Evolutionary conservation across 371 early-diverging fungal species (phyloP).

Genomic region (Funneliformis caledonium): DNA sequence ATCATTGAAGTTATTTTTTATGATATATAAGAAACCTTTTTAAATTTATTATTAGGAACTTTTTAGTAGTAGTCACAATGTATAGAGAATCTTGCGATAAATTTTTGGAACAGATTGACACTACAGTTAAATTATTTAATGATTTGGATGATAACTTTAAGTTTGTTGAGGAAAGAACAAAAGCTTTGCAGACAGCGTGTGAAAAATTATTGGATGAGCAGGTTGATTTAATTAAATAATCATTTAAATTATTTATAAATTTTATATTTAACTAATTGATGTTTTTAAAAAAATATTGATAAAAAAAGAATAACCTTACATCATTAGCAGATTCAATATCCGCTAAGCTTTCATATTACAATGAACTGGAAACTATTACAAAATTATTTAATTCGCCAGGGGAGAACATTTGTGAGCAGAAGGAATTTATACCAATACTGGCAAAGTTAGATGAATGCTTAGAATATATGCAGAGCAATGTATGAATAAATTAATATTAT

Average conservation of each 20-base stretch:
- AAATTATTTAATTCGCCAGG: slow-evolving; percentile 80
- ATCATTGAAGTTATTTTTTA: neutral
- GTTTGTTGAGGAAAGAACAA: slow-evolving; percentile 76
- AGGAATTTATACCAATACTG: slow-evolving; percentile 79
- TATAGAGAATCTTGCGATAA: slow-evolving; percentile 60
- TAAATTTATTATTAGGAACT: slow-evolving; percentile 49
- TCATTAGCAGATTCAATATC: slow-evolving; percentile 67
- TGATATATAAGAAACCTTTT: neutral
- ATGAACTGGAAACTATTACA: slow-evolving; percentile 79
- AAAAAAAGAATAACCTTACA: slow-evolving; percentile 60
- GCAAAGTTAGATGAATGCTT: slow-evolving; percentile 77
- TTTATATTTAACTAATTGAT: neutral
- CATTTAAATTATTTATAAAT: neutral
- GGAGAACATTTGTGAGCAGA: slow-evolving; percentile 78
- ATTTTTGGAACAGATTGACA: slow-evolving; percentile 63
- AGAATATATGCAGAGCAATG: slow-evolving; percentile 77
- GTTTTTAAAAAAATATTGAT: neutral
- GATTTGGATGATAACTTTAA: slow-evolving; percentile 68
- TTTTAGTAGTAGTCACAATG: slow-evolving; percentile 54
- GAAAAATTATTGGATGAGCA: slow-evolving; percentile 77
- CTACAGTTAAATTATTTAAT: slow-evolving; percentile 59
- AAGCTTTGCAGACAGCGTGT: slow-evolving; percentile 76
- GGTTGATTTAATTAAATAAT: slow-evolving; percentile 40
- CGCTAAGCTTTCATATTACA: slow-evolving; percentile 73
- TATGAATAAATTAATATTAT: slow-evolving; percentile 45